Percentiles rank a stretch among this genome's conserved stretches.
Evolutionary conservation across 1,139 yeast genomes (phyloP).

Genomic region (Groenewaldozyma auringiensis): DNA sequence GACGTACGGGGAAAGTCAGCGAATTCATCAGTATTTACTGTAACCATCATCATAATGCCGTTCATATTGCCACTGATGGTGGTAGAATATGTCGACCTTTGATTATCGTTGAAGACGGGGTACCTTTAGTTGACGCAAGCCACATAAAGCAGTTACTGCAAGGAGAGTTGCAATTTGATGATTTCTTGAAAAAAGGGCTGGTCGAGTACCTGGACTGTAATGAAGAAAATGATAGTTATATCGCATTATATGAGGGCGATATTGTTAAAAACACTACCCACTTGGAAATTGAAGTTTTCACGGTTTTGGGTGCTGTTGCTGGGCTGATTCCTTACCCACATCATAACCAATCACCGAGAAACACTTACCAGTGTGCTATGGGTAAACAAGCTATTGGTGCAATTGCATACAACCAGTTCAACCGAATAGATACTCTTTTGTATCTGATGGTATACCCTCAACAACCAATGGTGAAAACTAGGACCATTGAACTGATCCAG

Average conservation of each 20-base stretch:
- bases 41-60: constrained; percentile 83
- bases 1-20: constrained; percentile 81
- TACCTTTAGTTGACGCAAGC: constrained; percentile 59
- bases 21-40: constrained; percentile 88
- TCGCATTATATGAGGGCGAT: constrained; percentile 80
- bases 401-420: constrained; percentile 92
- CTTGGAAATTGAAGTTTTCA: constrained; percentile 92
- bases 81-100: constrained; percentile 97
- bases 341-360: constrained; percentile 97
- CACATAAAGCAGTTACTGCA: constrained; percentile 53
- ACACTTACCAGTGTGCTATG: constrained; percentile 99
- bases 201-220: constrained; percentile 96
- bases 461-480: constrained; percentile 97
- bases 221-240: constrained; percentile 91
- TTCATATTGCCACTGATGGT: constrained; percentile 97
- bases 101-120: constrained; percentile 70
- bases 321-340: constrained; percentile 99
- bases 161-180: constrained; percentile 82
- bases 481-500: constrained; percentile 89
- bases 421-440: constrained; percentile 87
- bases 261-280: constrained; percentile 60
- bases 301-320: constrained; percentile 96
- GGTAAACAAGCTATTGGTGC: constrained; percentile 99
- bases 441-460: constrained; percentile 97
- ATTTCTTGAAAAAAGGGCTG: constrained; percentile 72